Base-by-base conservation (phyloP, 2,329 filamentous ascomycete species). In the Pyrenophora graminea region DNA sequence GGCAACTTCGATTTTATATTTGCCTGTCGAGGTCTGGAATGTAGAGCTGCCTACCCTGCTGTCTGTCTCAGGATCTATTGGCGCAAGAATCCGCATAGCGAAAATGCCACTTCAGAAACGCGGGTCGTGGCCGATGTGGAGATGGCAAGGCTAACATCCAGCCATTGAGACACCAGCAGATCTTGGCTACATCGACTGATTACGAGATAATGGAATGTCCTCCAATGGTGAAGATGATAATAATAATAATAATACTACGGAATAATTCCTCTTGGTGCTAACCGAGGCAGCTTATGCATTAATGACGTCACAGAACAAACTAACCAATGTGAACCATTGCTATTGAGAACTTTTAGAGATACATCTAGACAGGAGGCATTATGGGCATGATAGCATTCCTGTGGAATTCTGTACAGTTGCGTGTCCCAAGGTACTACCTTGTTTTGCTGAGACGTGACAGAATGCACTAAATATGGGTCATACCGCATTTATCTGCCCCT, bases 91-190 rank as follows among this genome's bases (percentile, higher is more conserved):
- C 30, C 33, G 46, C 51, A 41, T 45, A 13, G 32, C 39, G 32
- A 43, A 41, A 32, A 32, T 36, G 40, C 36, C 45, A 53, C 2
- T 38, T 45, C 15, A 27, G 23, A 41, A 39, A 27, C 39, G 38
- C 38, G 37, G 46, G 12, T 33, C 4, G 41, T 25, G 46, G 51
- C 37, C 21, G 25, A 39, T 39, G 38, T 46, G 47, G 46, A 18
- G 41, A 45, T 37, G 42, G n/a, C 45, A 45, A 41, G 39, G 41
- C 37, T 19, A 19, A 42, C 33, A 39, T n/a, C 19, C 17, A 17
- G 18, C 27, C 18, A 27, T 25, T 39, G 8, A 33, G 25, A 32
- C 12, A 12, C 12, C 18, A 5, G 5, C 27, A n/a, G 7, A 25
- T 7, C 3, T 19, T 40, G 21, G n/a, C 7, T 34, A 32, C 5